These are phyloP conservation scores for Gardenia jasminoides DNA, from an alignment of 257 asterid genomes.

Conservation along the genomic window DNA sequence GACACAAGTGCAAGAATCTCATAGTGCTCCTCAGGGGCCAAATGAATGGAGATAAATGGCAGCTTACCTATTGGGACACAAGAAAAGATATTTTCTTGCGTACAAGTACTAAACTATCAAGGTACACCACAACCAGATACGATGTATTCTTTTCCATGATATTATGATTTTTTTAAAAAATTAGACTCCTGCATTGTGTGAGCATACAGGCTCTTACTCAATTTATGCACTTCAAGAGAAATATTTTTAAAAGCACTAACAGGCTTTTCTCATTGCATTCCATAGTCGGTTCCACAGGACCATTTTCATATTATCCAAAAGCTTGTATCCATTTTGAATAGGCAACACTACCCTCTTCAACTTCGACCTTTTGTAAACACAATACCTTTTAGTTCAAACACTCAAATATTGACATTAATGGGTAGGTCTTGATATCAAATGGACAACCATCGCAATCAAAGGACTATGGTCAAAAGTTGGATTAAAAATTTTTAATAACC, in stretches of 20 bases:
- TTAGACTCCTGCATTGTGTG: background rate
- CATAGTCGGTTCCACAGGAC: background rate
- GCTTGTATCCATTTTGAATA: background rate
- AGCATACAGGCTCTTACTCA: background rate
- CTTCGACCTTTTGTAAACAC: background rate
- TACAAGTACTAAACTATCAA: background rate
- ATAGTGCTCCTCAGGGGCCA: background rate
- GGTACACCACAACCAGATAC: background rate
- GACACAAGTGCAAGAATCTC: background rate
- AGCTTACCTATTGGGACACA: background rate
- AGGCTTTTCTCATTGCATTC: background rate
- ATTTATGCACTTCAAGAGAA: background rate
- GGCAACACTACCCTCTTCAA: background rate
- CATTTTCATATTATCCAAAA: background rate
- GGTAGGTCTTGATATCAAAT: background rate
- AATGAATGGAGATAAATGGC: background rate
- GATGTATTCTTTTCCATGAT: background rate
- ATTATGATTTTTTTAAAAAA: background rate
- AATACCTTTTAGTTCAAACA: background rate
- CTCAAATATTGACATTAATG: background rate
- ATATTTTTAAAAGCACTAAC: background rate
- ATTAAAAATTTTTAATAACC: background rate
- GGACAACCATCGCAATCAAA: background rate
- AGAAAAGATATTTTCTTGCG: background rate
- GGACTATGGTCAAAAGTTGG: background rate